phyloP scores from a whole-genome alignment of 2,329 filamentous ascomycete species.

The Podosphaera xanthii region DNA sequence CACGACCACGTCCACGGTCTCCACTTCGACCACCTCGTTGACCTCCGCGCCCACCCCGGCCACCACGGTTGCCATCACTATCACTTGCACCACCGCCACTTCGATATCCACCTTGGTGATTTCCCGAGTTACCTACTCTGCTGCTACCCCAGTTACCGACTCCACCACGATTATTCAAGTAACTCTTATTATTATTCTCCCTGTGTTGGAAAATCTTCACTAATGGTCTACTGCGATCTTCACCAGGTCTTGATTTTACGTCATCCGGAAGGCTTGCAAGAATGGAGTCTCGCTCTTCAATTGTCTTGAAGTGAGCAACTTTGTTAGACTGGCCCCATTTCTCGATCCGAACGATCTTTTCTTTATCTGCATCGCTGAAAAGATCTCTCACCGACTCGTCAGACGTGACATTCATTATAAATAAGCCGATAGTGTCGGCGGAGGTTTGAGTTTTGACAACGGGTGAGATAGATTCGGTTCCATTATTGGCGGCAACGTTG shows the following conservation, averaged over 20 bases:
- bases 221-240: conserved; percentile 56
- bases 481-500: conserved; percentile 28
- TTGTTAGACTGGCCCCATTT: conserved; percentile 62
- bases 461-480: conserved; percentile 29
- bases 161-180: conserved; percentile 34
- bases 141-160: conserved; percentile 45
- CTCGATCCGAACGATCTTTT: conserved; percentile 58
- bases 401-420: conserved; percentile 66
- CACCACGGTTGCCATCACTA: conserved; percentile 34
- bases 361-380: conserved; percentile 60
- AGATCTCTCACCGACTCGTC: conserved; percentile 66
- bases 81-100: conserved; percentile 67
- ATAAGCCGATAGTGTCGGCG: conserved; percentile 53
- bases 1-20: conserved; percentile 31
- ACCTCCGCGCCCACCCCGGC: conserved; percentile 32
- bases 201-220: conserved; percentile 70
- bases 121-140: conserved; percentile 33
- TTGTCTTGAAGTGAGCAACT: conserved; percentile 63
- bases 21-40: conserved; percentile 30
- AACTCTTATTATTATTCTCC: conserved; percentile 34
- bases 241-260: conserved; percentile 44
- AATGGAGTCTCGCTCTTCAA: conserved; percentile 60
- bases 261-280: conserved; percentile 54
- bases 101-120: conserved; percentile 50
- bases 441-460: conserved; percentile 38